These are phyloP conservation scores for Leavenworthia alabamica DNA, from an alignment of 345 rosid species.

Conservation along the genomic window DNA sequence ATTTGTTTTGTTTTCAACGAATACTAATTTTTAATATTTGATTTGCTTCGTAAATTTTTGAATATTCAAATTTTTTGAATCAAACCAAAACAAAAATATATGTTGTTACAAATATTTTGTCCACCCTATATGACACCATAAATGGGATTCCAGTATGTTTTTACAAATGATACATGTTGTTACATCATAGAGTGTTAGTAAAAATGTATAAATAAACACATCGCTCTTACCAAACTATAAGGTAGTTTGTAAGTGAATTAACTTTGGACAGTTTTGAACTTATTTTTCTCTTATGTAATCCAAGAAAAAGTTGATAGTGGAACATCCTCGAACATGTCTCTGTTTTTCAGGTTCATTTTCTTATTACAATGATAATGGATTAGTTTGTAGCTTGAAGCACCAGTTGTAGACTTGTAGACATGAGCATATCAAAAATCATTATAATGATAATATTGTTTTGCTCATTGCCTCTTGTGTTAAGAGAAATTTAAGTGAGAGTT, in stretches of 20 bases:
- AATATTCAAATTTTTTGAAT: no score
- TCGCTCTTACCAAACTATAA: neutral
- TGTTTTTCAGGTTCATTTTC: neutral
- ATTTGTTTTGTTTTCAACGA: no score
- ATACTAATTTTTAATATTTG: no score
- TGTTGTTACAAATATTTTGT: no score
- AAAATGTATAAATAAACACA: no score
- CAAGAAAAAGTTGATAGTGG: neutral
- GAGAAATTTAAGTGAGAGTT: no score
- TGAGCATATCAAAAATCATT: neutral
- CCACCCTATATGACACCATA: no score
- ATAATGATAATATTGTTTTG: neutral
- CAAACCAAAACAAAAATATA: no score
- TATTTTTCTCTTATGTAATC: neutral
- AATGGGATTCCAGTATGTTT: neutral
- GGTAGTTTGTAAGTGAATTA: neutral
- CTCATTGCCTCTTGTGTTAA: no score
- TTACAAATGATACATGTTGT: neutral
- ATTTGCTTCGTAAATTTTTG: no score
- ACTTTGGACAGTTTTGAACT: neutral
- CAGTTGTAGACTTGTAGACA: neutral
- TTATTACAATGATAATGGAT: neutral
- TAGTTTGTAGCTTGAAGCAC: neutral
- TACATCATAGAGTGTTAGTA: no score
- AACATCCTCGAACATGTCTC: neutral